Conservation (phyloP, 768 basidiomycete genomes). For the Pisolithus microcarpus region DNA sequence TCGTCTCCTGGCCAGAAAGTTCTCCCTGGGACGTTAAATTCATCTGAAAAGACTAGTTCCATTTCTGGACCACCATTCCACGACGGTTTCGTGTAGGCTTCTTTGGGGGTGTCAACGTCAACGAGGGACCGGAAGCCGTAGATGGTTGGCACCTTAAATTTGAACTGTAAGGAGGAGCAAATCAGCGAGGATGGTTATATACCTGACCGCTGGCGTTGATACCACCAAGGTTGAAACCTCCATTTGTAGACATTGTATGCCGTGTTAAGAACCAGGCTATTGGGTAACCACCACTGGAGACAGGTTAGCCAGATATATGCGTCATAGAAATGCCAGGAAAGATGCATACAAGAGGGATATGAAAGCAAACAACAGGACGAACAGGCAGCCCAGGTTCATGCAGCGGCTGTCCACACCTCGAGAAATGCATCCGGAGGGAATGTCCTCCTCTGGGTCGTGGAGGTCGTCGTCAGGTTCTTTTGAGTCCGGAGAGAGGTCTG, state of each 20-base stretch:
- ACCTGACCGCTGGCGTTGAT: constrained; percentile 71
- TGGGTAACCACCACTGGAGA: constrained; percentile 37
- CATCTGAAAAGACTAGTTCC: constrained; percentile 69
- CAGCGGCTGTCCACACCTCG: constrained; percentile 56
- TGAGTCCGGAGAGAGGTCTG: constrained; percentile 45
- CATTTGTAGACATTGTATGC: constrained; percentile 25
- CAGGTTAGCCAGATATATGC: not conserved
- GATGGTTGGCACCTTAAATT: constrained; percentile 47
- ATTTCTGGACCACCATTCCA: constrained; percentile 51
- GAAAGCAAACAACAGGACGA: constrained; percentile 41
- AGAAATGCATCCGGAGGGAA: constrained; percentile 29
- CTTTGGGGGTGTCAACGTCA: constrained; percentile 52
- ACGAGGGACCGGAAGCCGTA: constrained; percentile 49
- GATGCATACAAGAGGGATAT: constrained; percentile 53
- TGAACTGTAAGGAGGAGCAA: not conserved
- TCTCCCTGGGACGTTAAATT: constrained; percentile 70
- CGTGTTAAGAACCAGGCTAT: constrained; percentile 33
- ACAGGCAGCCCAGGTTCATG: constrained; percentile 65
- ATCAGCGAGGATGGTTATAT: constrained; percentile 10
- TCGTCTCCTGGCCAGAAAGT: constrained; percentile 80
- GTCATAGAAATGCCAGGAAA: not conserved
- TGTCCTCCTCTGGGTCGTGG: constrained; percentile 52
- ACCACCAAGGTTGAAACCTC: constrained; percentile 58
- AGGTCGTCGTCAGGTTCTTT: constrained; percentile 66
- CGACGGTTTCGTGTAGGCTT: constrained; percentile 47